Evolutionary conservation across 2,329 filamentous ascomycete genomes (phyloP), one percentile per base, ranked within the genome.

Genomic region (Pseudomassariella vexata): DNA sequence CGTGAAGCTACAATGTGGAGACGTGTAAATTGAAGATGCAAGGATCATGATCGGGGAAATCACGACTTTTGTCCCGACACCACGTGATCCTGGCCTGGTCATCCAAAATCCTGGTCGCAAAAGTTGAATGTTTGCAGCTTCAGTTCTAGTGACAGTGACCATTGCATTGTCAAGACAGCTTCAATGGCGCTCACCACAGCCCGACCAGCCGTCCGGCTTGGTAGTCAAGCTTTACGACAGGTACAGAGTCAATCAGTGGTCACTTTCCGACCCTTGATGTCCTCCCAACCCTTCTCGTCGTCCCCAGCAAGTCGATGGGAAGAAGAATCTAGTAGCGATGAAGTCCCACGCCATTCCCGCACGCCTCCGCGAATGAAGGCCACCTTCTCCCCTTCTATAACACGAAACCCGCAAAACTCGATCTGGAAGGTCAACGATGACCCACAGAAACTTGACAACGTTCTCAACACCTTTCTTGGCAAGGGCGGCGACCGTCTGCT

Each of bases 381-480:
- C 4, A 76, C 79, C 1, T 74, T 85, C 65, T 79, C 61, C 45
- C 73, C 69, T 55, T 77, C 65, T 62, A 70, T 62, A 43, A 69
- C 65, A 52, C 77, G 62, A 60, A 65, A 68, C 49, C 74, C 64
- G 32, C 55, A 47, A 39, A 69, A 61, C 47, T 71, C 68, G 42
- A 50, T 56, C 51, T 90, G 76, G 74, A 54, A 54, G 47, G 79
- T 88, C 57, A 96, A 96, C 60, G 70, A 75, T 14, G 78, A 89
- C 51, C 85, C 85, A 8, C 68, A 66, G 44, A 68, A 70, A 50
- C 68, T 98, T 34, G 83, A 96, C 55, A 67, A 74, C 29, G 83
- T 87, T 58, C 94, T 95, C 59, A 70, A 74, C 44, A 69, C 70
- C 32, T 73, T 96, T 46, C 63, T 96, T 34, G 90, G 89, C 5